Base-by-base conservation (phyloP, 2,329 filamentous ascomycete genomes). In the Cladorrhinum sp. region DNA sequence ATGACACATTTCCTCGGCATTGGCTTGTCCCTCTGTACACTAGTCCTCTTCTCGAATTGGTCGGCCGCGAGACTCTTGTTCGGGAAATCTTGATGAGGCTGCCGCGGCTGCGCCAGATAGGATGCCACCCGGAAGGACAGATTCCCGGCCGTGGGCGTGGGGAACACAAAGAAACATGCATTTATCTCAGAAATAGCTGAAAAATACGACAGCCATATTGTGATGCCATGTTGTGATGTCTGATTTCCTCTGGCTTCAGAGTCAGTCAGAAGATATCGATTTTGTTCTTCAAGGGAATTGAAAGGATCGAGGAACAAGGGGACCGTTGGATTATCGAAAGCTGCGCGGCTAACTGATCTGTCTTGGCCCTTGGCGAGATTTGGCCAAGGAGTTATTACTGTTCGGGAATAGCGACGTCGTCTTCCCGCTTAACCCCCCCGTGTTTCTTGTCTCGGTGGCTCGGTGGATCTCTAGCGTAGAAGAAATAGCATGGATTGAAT, bases 331-430 rank as follows among this genome's bases (percentile, higher is more conserved):
- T 20, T 26, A 46, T 46, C 26, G 52, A 62, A 48, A 55, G 20
- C 24, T 66, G 65, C 67, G 67, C 65, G 67, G 65, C 66, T 65
- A 68, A 60, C 57, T 55, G 55, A 64, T 64, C 61, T 61, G 54
- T 56, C 61, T 64, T 64, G 64, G 62, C 52, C 8, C 61, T 65
- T 63, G 61, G 63, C 63, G 59, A 46, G 2, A 20, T 56, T 57
- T 12, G 57, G 59, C 52, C 59, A 46, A 57, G 54, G 55, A 48
- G 49, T 56, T 48, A 51, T 39, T 57, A 54, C 50, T 16, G 6
- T 62, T 60, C 39, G 24, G 61, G 64, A 26, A 59, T 55, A 57
- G 64, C 50, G 18, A 30, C 36, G 56, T 63, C 50, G 58, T 39
- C 56, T 57, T 58, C 33, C 50, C 59, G 36, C 57, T 55, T 53